Evolutionary conservation across 2,329 filamentous ascomycete species (phyloP), one percentile per base, ranked within the genome.

Genomic region (Fusarium sp.): DNA sequence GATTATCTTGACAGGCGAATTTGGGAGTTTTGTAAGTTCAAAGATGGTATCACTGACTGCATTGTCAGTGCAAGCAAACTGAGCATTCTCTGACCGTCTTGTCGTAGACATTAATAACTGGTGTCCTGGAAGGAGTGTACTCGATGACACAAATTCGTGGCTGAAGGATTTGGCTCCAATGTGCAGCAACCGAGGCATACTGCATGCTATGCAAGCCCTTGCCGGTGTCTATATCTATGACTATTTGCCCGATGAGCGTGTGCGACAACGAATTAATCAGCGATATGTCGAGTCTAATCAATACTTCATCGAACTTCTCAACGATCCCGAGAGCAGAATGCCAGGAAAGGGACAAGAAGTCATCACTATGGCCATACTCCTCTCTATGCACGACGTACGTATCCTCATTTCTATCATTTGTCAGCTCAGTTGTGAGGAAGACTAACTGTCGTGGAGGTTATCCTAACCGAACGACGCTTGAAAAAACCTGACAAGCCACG

Each of bases 161-260:
- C 67, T 82, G 18, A 76, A 75, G 12, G 80, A 83, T 44, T 80
- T 83, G 49, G 79, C 79, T 7, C 74, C 76, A n/a, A 81, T 82
- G 79, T 77, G 79, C 24, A 74, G 77, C 25, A 76, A 75, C 27
- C 61, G 71, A 16, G 79, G 79, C 22, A 78, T 83, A 11, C 70
- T 75, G 6, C 72, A 76, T 27, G 81, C 81, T 8, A 81, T 83
- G n/a, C 78, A 81, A 45, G 80, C 80, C 24, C 73, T 83, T 4
- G 79, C 80, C 4, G 80, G 80, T 3, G 77, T 81, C 2, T 83
- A 83, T 30, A 79, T 83, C 8, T 81, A 81, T 58, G 81, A 83
- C 58, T 83, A 82, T 34, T 59, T 77, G 18, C 80, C 80, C 2
- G 69, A 76, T 29, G 75, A 79, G 11, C 63, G 64, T 7, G 70